A percentile compares a stretch with the other conserved stretches of the same genome.
These are phyloP conservation scores for Peterozyma xylosa DNA, from an alignment of 805 yeast species.

Conservation along the genomic window DNA sequence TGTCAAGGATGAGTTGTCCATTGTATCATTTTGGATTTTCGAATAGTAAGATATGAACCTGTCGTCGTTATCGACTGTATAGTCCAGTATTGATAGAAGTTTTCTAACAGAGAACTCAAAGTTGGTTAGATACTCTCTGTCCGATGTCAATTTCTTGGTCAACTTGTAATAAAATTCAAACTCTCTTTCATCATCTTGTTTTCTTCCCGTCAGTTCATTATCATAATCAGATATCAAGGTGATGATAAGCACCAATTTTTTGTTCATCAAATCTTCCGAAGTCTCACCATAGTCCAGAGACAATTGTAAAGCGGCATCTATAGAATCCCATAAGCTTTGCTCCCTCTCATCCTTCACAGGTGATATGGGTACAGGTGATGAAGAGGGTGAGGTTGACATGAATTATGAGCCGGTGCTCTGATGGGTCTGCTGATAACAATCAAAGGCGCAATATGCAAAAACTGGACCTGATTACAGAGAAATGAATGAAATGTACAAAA, in stretches of 20 bases:
- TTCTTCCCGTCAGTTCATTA: constrained; percentile 11
- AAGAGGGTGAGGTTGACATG: neutral
- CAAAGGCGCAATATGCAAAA: too few species aligned
- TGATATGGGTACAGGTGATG: neutral
- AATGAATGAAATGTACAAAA: too few species aligned
- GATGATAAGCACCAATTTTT: constrained; percentile 24
- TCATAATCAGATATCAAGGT: constrained; percentile 21
- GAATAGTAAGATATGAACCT: constrained; percentile 12
- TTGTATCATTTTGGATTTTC: constrained; percentile 3
- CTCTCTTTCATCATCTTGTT: constrained; percentile 13
- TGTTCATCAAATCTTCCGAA: constrained; percentile 21
- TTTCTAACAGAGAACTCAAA: constrained; percentile 41
- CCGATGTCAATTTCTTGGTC: constrained; percentile 18
- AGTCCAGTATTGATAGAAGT: constrained; percentile 35
- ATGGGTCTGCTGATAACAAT: too few species aligned
- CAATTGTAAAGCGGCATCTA: constrained; percentile 20
- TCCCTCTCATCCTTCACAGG: constrained; percentile 7
- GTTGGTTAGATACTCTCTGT: constrained; percentile 25
- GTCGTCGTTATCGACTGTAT: constrained; percentile 17
- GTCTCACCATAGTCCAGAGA: constrained; percentile 11
- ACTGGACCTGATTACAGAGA: too few species aligned
- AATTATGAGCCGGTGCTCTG: neutral
- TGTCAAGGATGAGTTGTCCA: constrained; percentile 1
- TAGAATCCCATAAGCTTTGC: constrained; percentile 23
- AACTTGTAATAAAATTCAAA: constrained; percentile 17